Conservation (phyloP, 208 protist species). For the Leishmania gerbilli region DNA sequence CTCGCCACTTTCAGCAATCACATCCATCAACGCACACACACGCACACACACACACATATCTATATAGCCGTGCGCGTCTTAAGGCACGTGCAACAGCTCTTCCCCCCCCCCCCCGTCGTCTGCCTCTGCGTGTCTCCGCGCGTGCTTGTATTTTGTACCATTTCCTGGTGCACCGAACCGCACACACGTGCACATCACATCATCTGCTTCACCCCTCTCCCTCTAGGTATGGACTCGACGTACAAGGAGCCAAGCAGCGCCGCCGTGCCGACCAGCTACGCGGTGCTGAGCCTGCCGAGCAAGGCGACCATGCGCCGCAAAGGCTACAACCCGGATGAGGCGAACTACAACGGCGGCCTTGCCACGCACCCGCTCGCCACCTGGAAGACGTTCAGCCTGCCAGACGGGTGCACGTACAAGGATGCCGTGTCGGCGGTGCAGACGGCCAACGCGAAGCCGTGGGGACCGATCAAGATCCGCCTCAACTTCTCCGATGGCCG, state of each 20-base stretch:
- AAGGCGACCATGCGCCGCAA: constrained; percentile 74
- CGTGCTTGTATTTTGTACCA: not conserved
- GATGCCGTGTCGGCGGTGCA: constrained; percentile 66
- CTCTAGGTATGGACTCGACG: constrained; percentile 42
- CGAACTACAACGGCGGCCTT: constrained; percentile 49
- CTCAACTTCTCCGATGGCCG: constrained; percentile 79
- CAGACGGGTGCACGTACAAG: constrained; percentile 62
- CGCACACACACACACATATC: not conserved
- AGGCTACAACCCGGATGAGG: constrained; percentile 63
- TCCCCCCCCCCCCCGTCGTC: not conserved
- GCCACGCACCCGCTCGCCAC: constrained; percentile 74
- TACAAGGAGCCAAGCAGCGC: constrained; percentile 49
- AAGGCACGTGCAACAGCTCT: not conserved
- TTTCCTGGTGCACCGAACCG: not conserved
- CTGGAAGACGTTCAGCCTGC: constrained; percentile 69
- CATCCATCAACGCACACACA: not conserved
- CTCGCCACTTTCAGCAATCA: not conserved
- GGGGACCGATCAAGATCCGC: constrained; percentile 75
- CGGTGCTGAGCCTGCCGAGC: constrained; percentile 62
- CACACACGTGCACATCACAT: not conserved
- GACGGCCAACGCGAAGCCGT: constrained; percentile 69
- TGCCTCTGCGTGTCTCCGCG: not conserved
- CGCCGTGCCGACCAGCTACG: constrained; percentile 72
- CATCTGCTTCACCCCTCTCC: not conserved
- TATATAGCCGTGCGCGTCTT: not conserved